Conservation (phyloP, 202 grass and related monocot species). For the Brachypodium distachyon region DNA sequence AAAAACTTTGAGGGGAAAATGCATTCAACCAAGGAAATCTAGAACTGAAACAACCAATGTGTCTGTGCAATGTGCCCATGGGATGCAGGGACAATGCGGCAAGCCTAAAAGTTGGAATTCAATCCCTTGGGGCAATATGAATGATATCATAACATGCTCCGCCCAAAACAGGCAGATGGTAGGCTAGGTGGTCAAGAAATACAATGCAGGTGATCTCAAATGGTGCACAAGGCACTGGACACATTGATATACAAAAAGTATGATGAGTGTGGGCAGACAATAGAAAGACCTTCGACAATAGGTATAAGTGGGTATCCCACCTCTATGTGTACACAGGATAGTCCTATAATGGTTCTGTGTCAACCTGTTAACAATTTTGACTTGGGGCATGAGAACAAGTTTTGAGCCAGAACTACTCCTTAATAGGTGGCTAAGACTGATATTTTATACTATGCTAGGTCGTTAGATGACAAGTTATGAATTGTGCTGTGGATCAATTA, state of each 20-base stretch:
- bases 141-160: background rate
- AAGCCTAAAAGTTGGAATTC: too few species aligned
- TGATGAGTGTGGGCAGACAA: background rate
- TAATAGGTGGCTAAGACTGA: background rate
- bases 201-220: background rate
- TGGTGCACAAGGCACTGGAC: background rate
- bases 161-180: background rate
- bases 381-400: background rate
- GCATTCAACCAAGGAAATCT: background rate
- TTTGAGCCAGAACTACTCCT: background rate
- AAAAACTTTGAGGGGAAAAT: too few species aligned
- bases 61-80: background rate
- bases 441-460: background rate
- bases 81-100: background rate
- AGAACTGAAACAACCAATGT: background rate
- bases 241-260: background rate
- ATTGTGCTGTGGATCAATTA: background rate
- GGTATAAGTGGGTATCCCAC: background rate
- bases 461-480: background rate
- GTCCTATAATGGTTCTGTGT: background rate
- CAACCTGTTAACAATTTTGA: background rate
- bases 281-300: background rate
- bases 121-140: too few species aligned
- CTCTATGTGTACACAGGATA: background rate
- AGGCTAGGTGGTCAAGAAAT: background rate